A percentile compares a stretch with the other conserved stretches of the same genome.
phyloP scores from a whole-genome alignment of 2,329 filamentous ascomycete genomes.

The Fusarium sp. region DNA sequence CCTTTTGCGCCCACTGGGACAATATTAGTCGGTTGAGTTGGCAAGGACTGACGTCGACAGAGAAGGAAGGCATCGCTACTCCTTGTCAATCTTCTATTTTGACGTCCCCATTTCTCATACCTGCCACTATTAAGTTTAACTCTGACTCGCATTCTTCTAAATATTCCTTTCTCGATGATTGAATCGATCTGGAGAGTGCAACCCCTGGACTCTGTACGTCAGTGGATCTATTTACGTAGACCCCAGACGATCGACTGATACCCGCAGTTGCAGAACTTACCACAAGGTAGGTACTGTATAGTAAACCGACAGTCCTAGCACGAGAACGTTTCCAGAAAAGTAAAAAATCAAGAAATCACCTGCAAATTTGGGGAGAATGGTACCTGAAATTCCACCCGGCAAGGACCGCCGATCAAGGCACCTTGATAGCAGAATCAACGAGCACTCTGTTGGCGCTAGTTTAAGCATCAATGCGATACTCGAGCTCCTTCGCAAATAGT shows the following conservation, averaged over 20 bases:
- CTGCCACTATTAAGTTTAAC: background rate
- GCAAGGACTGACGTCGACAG: constrained; percentile 17
- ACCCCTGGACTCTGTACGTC: constrained; percentile 8
- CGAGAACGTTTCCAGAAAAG: constrained; percentile 26
- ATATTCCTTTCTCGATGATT: constrained; percentile 9
- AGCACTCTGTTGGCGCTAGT: constrained; percentile 2
- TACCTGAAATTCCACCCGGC: constrained; percentile 11
- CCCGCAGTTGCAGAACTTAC: constrained; percentile 1
- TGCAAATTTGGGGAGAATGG: background rate
- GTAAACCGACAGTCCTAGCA: constrained; percentile 8
- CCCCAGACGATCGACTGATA: constrained; percentile 26
- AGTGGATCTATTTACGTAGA: constrained; percentile 29
- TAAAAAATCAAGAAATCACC: constrained; percentile 5
- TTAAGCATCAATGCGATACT: constrained; percentile 7
- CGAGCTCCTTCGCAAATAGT: background rate
- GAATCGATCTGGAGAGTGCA: constrained; percentile 13
- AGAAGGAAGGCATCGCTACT: constrained; percentile 6
- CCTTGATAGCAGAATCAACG: background rate
- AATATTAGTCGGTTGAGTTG: background rate
- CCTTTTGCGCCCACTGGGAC: constrained; percentile 3
- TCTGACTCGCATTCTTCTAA: constrained; percentile 28
- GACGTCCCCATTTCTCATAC: background rate
- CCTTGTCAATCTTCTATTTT: constrained; percentile 8
- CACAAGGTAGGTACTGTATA: background rate
- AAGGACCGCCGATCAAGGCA: constrained; percentile 20